Conservation (phyloP, 768 basidiomycete genomes). For the Collybia sordida region DNA sequence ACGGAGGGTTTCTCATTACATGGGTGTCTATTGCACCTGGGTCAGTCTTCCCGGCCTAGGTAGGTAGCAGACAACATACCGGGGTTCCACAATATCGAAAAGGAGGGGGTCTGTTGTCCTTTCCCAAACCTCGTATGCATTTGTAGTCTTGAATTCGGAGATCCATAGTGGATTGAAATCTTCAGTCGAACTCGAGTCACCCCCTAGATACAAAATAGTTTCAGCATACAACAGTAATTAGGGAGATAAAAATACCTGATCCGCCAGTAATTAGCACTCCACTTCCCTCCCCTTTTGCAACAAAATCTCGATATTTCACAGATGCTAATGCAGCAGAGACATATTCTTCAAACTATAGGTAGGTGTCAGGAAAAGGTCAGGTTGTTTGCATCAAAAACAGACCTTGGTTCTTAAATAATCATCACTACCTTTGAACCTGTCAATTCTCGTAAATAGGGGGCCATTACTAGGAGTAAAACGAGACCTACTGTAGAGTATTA, state of each 20-base stretch:
- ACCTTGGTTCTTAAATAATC: conserved; percentile 92
- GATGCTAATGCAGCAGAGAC: conserved; percentile 84
- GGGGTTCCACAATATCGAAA: conserved; percentile 93
- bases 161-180: conserved; percentile 93
- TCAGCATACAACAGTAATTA: not conserved
- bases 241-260: conserved; percentile 34
- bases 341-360: conserved; percentile 85
- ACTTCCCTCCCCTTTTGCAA: conserved; percentile 61
- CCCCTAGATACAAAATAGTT: conserved; percentile 32
- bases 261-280: conserved; percentile 72
- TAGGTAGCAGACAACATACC: not conserved
- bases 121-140: conserved; percentile 90
- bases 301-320: conserved; percentile 88
- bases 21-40: conserved; percentile 64
- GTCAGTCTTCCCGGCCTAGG: not conserved
- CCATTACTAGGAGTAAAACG: not conserved
- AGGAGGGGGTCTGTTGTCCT: conserved; percentile 85
- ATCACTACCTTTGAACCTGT: conserved; percentile 91
- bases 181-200: conserved; percentile 57
- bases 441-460: not conserved
- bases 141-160: conserved; percentile 82
- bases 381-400: conserved; percentile 4
- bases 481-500: conserved; percentile 64
- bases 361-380: not conserved
- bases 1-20: conserved; percentile 89